Base-by-base conservation (phyloP, 2,329 filamentous ascomycete species). In the Akanthomyces dipterigenus region DNA sequence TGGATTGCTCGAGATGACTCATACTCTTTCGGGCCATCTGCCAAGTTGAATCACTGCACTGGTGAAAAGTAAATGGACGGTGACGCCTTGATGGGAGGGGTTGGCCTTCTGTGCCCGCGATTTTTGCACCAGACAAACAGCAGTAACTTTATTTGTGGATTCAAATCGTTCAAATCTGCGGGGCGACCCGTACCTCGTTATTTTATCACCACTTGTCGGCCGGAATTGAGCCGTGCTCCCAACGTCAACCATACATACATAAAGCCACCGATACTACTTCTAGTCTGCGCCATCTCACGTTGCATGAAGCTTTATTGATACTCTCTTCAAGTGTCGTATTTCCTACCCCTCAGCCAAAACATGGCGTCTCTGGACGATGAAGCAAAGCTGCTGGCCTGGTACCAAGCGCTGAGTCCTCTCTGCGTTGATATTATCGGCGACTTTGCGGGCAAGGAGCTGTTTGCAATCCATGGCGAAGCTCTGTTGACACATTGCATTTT, bases 381-480 rank as follows among this genome's bases (percentile, higher is more conserved):
- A 45, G 24, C 20, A 55, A 42, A 22, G 18, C 45, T 59, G 18
- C 38, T 54, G 6, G 42, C 18, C 51, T 67, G 65, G 66, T 62
- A 62, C 43, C 42, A 54, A 12, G 53, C 61, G 3, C 36, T 64
- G 22, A 64, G 54, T 16, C 68, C 73, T 3, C 68, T 70, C 7
- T 68, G 64, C n/a, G 78, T 89, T 31, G 87, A 90, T 66, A 80
- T 92, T 2, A 83, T 91, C 4, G 88, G 89, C 45, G 89, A 92
- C 69, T 92, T 89, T 72, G 88, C 87, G 3, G 88, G 89, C 24
- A 84, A 84, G 63, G 88, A 91, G 69, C 78, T 88, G 12, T 92
- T 91, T 69, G 76, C 88, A 24, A 81, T 92, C 34, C 87, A 92
- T 65, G 88, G 88, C 34, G 88, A 93, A 67, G 88, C 88, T 0